Conservation (phyloP, 1,284 basidiomycete genomes). For the Trichosporon sp. region DNA sequence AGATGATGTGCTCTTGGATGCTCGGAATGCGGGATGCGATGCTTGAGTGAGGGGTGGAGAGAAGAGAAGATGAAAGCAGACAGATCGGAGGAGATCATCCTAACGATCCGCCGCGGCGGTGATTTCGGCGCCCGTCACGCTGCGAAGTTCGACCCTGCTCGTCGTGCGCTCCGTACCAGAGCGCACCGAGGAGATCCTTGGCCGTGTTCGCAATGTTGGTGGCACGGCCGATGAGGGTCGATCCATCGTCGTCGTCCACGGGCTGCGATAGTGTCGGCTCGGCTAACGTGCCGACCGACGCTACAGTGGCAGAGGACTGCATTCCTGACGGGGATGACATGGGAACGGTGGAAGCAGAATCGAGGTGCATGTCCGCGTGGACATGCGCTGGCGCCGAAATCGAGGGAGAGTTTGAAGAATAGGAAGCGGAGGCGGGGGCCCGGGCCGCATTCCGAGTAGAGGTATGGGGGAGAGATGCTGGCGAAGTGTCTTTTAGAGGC, state of each 20-base stretch:
- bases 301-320: neutral
- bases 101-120: constrained; percentile 6
- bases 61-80: neutral
- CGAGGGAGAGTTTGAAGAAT: neutral
- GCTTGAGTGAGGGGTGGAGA: neutral
- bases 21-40: neutral
- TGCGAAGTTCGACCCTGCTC: constrained; percentile 1
- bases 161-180: constrained; percentile 43
- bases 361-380: neutral
- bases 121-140: neutral
- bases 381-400: neutral
- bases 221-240: constrained; percentile 44
- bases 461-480: constrained; percentile 41
- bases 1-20: neutral
- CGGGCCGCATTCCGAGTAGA: constrained; percentile 16
- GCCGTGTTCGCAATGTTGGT: constrained; percentile 49
- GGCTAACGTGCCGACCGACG: neutral
- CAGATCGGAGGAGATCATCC: neutral
- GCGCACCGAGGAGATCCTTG: constrained; percentile 47
- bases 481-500: constrained; percentile 43
- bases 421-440: neutral
- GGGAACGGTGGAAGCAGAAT: constrained; percentile 5
- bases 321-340: neutral
- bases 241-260: constrained; percentile 34
- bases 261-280: constrained; percentile 14